Conservation (phyloP, 2,329 filamentous ascomycete genomes). For the Microascus cirrosus region DNA sequence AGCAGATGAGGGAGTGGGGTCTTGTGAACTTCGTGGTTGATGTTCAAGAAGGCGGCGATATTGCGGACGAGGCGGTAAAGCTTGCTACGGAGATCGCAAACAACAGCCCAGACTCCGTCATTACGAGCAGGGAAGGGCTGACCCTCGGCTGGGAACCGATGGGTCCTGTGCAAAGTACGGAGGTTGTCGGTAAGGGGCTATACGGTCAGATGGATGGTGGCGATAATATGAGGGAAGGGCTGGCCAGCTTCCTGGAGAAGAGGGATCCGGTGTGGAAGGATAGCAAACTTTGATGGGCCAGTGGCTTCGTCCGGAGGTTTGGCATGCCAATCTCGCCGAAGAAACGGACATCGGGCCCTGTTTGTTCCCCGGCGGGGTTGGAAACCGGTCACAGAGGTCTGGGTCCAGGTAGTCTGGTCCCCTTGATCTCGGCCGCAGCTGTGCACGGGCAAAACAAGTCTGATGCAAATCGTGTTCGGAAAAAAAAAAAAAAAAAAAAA, state of each 20-base stretch:
- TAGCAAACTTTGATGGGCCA: constrained; percentile 39
- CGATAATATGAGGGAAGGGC: constrained; percentile 65
- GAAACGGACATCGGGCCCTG: no score
- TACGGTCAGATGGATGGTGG: constrained; percentile 49
- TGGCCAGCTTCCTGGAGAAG: constrained; percentile 68
- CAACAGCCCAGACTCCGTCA: constrained; percentile 65
- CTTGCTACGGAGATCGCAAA: constrained; percentile 50
- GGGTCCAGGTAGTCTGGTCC: no score
- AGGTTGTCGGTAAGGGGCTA: constrained; percentile 43
- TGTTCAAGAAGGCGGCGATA: constrained; percentile 20
- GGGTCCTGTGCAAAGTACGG: constrained; percentile 52
- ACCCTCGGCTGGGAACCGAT: constrained; percentile 62
- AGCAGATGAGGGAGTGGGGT: constrained; percentile 53
- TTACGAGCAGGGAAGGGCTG: constrained; percentile 62
- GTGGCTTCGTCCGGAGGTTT: no score
- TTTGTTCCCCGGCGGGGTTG: no score
- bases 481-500: no score
- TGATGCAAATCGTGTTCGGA: no score
- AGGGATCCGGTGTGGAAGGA: constrained; percentile 56
- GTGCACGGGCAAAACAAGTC: no score
- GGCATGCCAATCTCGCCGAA: no score
- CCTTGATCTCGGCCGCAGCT: no score
- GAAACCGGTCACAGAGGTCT: no score
- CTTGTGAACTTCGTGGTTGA: constrained; percentile 56
- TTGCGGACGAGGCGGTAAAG: constrained; percentile 46